These are phyloP conservation scores for Kwoniella dendrophila DNA, from an alignment of 768 basidiomycete species.

Conservation along the genomic window DNA sequence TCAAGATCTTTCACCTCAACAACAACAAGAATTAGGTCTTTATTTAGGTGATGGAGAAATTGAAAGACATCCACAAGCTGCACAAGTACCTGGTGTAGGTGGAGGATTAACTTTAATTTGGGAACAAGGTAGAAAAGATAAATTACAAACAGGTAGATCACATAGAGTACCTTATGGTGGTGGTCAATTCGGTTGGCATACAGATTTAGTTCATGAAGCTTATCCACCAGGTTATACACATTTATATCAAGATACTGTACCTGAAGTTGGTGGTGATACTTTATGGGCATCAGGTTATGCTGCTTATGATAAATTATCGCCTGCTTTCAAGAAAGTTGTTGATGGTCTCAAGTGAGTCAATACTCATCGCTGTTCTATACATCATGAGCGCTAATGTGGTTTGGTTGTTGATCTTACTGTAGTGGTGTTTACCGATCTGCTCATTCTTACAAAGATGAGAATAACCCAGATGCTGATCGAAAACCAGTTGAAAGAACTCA, in stretches of 20 bases:
- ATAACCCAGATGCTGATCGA: constrained; percentile 37
- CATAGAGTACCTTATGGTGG: constrained; percentile 40
- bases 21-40: constrained; percentile 50
- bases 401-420: neutral
- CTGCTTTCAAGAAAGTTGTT: constrained; percentile 43
- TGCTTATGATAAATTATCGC: constrained; percentile 48
- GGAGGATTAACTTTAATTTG: constrained; percentile 52
- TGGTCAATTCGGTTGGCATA: constrained; percentile 46
- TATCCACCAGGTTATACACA: constrained; percentile 58
- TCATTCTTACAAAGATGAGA: constrained; percentile 46
- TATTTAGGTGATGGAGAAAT: constrained; percentile 51
- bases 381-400: neutral
- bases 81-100: constrained; percentile 53
- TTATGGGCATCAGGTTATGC: constrained; percentile 48
- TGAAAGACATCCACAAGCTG: constrained; percentile 54
- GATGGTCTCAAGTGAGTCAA: constrained; percentile 43
- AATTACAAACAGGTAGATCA: constrained; percentile 12
- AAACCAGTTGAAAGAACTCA: constrained; percentile 30
- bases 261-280: constrained; percentile 47
- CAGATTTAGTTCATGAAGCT: constrained; percentile 48
- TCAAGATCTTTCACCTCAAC: constrained; percentile 53
- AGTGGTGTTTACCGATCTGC: constrained; percentile 50
- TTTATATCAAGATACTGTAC: constrained; percentile 51
- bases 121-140: constrained; percentile 40
- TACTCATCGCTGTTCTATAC: neutral